A percentile compares a stretch with the other conserved stretches of the same genome.
These are phyloP conservation scores for Nicotiana rustica DNA, from an alignment of 305 asterid species.

Conservation along the genomic window DNA sequence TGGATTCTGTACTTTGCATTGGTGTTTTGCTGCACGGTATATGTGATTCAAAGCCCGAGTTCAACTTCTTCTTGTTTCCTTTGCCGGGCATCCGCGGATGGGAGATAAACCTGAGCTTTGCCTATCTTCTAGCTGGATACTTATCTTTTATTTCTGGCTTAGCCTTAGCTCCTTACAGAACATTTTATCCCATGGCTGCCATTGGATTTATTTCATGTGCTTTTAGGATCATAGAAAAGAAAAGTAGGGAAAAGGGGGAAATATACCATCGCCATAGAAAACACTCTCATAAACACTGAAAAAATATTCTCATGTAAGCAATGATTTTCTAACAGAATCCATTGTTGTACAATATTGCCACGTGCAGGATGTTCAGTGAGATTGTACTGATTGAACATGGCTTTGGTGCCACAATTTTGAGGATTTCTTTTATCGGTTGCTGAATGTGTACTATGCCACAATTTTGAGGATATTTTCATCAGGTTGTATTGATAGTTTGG, in stretches of 20 bases:
- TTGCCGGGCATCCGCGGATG: constrained; percentile 61
- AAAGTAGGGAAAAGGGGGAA: constrained; percentile 68
- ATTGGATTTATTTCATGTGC: constrained; percentile 74
- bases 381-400: constrained; percentile 13
- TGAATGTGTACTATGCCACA: not conserved
- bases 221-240: constrained; percentile 71
- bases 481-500: not conserved
- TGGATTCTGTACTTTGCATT: constrained; percentile 75
- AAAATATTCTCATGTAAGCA: constrained; percentile 20
- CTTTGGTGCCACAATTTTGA: constrained; percentile 30
- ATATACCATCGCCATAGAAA: constrained; percentile 62
- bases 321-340: constrained; percentile 11
- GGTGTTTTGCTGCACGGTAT: constrained; percentile 89
- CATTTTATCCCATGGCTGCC: constrained; percentile 76
- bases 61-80: constrained; percentile 72
- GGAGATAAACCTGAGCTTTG: constrained; percentile 82
- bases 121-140: constrained; percentile 79
- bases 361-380: not conserved
- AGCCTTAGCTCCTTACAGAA: constrained; percentile 79
- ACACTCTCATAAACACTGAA: constrained; percentile 83
- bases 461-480: not conserved
- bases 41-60: constrained; percentile 81
- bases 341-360: not conserved
- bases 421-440: not conserved
- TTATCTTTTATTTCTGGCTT: constrained; percentile 70